Evolutionary conservation across 345 rosid species (phyloP).

Genomic region (Euphorbia peplus): DNA sequence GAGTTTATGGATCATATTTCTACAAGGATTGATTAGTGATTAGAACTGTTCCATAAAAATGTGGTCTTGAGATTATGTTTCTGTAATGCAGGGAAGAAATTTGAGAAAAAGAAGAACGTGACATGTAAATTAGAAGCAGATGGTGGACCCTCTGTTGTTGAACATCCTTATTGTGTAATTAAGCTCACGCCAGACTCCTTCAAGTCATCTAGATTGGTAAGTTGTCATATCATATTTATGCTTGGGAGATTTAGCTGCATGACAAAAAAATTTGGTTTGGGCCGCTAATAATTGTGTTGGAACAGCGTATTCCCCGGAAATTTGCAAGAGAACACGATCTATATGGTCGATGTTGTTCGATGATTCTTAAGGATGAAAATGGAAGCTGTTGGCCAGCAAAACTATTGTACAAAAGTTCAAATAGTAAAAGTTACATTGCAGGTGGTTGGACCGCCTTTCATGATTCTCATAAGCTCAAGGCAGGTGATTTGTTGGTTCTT

Average conservation of each 20-base stretch:
- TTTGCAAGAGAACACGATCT: constrained; percentile 12
- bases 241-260: neutral
- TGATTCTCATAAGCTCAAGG: neutral
- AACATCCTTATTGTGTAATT: constrained; percentile 1
- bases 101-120: neutral
- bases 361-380: constrained; percentile 8
- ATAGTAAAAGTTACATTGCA: neutral
- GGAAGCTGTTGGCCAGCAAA: constrained; percentile 20
- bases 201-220: neutral
- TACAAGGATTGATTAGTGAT: neutral
- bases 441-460: constrained; percentile 14
- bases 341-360: neutral
- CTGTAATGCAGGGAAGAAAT: neutral
- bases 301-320: constrained; percentile 10
- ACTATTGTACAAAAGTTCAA: neutral
- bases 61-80: neutral
- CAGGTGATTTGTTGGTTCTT: constrained; percentile 13
- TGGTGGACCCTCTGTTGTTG: neutral
- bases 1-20: too few relatives aligned
- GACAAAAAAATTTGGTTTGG: too few relatives aligned
- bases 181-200: neutral
- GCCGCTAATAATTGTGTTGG: neutral
- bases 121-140: neutral
- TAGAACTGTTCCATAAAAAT: neutral
- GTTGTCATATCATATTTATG: neutral